Percentiles rank a stretch among this genome's conserved stretches.
Conservation (phyloP, 495 filamentous ascomycete genomes). For the Tuber brumale region DNA sequence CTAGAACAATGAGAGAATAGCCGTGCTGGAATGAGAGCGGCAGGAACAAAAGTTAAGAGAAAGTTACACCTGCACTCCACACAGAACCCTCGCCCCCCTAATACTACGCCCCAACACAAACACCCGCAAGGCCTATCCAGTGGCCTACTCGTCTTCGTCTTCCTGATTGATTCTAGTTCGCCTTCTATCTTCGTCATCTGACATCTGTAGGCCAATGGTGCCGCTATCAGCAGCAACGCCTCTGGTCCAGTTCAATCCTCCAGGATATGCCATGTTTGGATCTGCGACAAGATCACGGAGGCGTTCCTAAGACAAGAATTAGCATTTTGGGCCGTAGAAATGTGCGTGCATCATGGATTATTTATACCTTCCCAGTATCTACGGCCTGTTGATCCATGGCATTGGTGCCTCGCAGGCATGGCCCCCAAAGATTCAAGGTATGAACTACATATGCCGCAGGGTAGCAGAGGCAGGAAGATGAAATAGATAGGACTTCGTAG, state of each 20-base stretch:
- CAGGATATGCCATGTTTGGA: conserved; percentile 11
- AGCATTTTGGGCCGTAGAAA: background rate
- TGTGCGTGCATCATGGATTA: background rate
- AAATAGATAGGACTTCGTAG: conserved; percentile 90
- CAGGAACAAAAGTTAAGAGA: background rate
- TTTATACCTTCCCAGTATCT: conserved; percentile 67
- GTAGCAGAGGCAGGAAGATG: conserved; percentile 67
- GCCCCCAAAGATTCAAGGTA: conserved; percentile 87
- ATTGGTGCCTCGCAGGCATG: conserved; percentile 87
- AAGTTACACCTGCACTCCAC: background rate
- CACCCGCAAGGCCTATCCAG: background rate
- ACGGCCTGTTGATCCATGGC: conserved; percentile 82
- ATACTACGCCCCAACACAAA: background rate
- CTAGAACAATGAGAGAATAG: background rate
- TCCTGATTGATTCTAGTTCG: conserved; percentile 18
- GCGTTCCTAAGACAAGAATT: conserved; percentile 27
- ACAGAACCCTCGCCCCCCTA: background rate
- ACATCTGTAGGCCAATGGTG: conserved; percentile 21
- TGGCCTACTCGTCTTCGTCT: conserved; percentile 22
- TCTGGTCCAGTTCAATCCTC: conserved; percentile 13
- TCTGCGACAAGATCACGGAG: conserved; percentile 25
- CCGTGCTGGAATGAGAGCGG: background rate
- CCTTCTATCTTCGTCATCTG: conserved; percentile 27
- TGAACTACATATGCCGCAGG: conserved; percentile 80
- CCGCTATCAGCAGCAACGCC: conserved; percentile 22